These are phyloP conservation scores for Margaritispora aquatica DNA, from an alignment of 495 filamentous ascomycete genomes.

Conservation along the genomic window DNA sequence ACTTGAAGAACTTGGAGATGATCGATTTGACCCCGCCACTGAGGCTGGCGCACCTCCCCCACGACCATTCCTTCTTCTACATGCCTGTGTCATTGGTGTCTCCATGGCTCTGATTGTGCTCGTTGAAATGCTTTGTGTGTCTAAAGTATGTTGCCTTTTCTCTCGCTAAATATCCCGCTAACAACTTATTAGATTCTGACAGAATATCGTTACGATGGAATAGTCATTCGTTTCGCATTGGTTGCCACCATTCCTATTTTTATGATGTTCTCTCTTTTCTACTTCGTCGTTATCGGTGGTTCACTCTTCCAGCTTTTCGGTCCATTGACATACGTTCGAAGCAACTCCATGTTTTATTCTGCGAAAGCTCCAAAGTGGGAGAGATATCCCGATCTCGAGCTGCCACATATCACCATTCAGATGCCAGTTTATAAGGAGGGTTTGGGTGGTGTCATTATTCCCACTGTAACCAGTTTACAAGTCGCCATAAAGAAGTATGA, in stretches of 20 bases:
- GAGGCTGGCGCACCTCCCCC: background rate
- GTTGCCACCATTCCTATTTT: conserved; percentile 5
- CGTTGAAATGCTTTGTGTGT: conserved; percentile 9
- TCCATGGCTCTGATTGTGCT: conserved; percentile 5
- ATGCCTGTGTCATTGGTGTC: conserved; percentile 2
- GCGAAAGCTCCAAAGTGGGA: conserved; percentile 5
- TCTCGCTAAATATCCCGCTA: background rate
- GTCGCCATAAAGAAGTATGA: conserved; percentile 44
- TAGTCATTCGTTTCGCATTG: background rate
- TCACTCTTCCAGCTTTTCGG: conserved; percentile 12
- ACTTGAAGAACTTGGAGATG: background rate
- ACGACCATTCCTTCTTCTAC: conserved; percentile 2
- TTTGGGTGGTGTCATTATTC: conserved; percentile 27
- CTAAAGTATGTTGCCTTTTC: background rate
- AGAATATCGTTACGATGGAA: background rate
- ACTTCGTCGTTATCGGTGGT: conserved; percentile 4
- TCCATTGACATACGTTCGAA: conserved; percentile 1
- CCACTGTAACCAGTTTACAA: conserved; percentile 30
- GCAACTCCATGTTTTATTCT: conserved; percentile 10
- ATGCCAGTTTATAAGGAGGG: conserved; percentile 30
- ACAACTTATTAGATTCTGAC: background rate
- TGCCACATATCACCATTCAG: conserved; percentile 24
- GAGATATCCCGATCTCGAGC: background rate
- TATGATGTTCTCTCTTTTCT: conserved; percentile 6
- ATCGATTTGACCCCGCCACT: background rate